A percentile compares a stretch with the other conserved stretches of the same genome.
Conservation (phyloP, 106 monocot genomes). For the Xerophyta viscosa region DNA sequence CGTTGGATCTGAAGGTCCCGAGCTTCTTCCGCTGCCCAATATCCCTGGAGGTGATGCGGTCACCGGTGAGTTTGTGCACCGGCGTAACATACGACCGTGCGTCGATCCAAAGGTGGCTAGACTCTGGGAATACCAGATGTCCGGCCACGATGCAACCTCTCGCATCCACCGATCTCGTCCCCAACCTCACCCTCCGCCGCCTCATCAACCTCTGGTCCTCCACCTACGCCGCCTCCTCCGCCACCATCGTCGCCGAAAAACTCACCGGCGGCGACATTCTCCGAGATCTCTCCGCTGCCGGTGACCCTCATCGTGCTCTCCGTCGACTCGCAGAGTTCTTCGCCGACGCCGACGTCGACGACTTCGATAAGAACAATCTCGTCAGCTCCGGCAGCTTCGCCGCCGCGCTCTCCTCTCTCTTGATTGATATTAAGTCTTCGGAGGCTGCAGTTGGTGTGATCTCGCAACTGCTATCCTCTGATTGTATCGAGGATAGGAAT, state of each 20-base stretch:
- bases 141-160: conserved; percentile 84
- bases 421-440: conserved; percentile 10
- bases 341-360: conserved; percentile 21
- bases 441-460: conserved; percentile 29
- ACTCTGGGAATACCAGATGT: conserved; percentile 73
- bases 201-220: conserved; percentile 67
- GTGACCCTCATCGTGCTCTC: conserved; percentile 24
- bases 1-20: conserved; percentile 53
- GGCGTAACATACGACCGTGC: conserved; percentile 92
- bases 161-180: conserved; percentile 67
- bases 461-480: conserved; percentile 13
- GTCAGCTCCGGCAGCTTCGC: conserved; percentile 17
- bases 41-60: conserved; percentile 89
- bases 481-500: conserved; percentile 17
- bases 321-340: conserved; percentile 32
- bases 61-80: conserved; percentile 92
- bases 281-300: not conserved
- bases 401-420: conserved; percentile 13
- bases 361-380: conserved; percentile 36
- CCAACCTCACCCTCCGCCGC: conserved; percentile 80
- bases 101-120: conserved; percentile 87
- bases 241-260: not conserved
- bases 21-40: conserved; percentile 89
- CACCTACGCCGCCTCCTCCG: not conserved
- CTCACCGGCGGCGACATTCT: not conserved